A percentile compares a stretch with the other conserved stretches of the same genome.
Evolutionary conservation across 208 protist genomes (phyloP).

Genomic region (Crithidia thermophila): DNA sequence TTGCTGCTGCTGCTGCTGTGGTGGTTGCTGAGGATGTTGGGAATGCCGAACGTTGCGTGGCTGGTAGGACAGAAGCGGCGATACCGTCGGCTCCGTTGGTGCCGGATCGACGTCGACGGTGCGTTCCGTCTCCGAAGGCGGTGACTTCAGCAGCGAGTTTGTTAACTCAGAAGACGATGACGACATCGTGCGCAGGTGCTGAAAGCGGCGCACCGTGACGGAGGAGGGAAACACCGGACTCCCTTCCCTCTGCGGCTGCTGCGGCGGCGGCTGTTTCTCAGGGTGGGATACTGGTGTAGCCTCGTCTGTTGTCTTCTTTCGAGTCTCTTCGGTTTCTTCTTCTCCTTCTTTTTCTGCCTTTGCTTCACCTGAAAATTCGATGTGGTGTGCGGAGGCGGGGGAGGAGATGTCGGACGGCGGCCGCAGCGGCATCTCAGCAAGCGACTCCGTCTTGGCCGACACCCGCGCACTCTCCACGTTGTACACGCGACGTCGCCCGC

Average conservation of each 20-base stretch:
- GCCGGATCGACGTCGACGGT: constrained; percentile 1
- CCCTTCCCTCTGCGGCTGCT: too few relatives aligned
- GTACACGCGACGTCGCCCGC: constrained; percentile 14
- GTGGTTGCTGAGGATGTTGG: background rate
- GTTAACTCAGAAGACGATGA: background rate
- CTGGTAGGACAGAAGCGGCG: too few relatives aligned
- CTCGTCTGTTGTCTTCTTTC: too few relatives aligned
- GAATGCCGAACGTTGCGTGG: too few relatives aligned
- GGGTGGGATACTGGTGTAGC: too few relatives aligned
- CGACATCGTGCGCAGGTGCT: background rate
- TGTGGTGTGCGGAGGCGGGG: too few relatives aligned
- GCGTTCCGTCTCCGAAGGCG: constrained; percentile 2
- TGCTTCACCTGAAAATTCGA: too few relatives aligned
- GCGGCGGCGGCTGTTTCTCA: background rate
- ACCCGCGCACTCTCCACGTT: constrained; percentile 16
- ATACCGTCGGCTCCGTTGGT: background rate
- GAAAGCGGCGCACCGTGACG: background rate
- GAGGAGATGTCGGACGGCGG: too few relatives aligned
- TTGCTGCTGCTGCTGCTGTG: background rate
- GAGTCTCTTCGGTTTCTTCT: too few relatives aligned
- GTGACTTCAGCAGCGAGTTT: background rate
- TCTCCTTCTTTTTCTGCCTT: too few relatives aligned
- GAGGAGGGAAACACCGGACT: background rate
- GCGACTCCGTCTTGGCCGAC: constrained; percentile 20
- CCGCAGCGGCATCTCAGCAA: background rate